phyloP scores from a whole-genome alignment of 306 rosid species.

The Rubus idaeus region DNA sequence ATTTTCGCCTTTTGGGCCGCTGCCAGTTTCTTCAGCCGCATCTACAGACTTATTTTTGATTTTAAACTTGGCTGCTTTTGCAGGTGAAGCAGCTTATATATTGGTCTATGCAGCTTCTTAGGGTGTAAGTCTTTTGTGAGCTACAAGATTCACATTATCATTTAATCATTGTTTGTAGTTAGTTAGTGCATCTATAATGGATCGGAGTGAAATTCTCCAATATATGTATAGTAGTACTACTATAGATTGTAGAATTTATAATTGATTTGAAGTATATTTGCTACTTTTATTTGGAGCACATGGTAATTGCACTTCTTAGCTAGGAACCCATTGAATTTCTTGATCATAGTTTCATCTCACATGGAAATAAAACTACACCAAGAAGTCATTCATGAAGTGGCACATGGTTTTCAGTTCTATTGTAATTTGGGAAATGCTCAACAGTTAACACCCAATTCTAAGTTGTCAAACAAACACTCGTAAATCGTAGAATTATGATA shows the following conservation, averaged over 20 bases:
- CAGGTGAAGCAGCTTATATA: conserved; percentile 39
- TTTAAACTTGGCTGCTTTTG: conserved; percentile 33
- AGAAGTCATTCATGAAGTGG: not conserved
- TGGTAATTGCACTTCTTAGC: not conserved
- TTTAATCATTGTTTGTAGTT: conserved; percentile 19
- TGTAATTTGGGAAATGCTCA: not conserved
- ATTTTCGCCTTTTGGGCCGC: conserved; percentile 53
- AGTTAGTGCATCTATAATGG: not conserved
- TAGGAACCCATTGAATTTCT: not conserved
- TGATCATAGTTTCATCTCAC: not conserved
- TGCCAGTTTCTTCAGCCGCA: conserved; percentile 47
- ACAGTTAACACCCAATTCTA: not conserved
- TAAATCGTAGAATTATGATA: not conserved
- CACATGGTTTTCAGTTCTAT: conserved; percentile 10
- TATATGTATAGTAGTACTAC: not conserved
- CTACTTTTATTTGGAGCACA: not conserved
- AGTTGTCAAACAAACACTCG: not conserved
- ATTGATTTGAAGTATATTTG: not conserved
- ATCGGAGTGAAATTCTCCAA: not conserved
- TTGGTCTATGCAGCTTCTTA: conserved; percentile 30
- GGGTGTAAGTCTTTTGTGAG: conserved; percentile 34
- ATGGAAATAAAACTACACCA: not conserved
- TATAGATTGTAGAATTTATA: not conserved
- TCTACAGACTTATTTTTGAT: conserved; percentile 31
- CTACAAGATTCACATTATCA: conserved; percentile 30